Evolutionary conservation across 164 flowering plant genomes (phyloP).

Genomic region (Saururus chinensis): DNA sequence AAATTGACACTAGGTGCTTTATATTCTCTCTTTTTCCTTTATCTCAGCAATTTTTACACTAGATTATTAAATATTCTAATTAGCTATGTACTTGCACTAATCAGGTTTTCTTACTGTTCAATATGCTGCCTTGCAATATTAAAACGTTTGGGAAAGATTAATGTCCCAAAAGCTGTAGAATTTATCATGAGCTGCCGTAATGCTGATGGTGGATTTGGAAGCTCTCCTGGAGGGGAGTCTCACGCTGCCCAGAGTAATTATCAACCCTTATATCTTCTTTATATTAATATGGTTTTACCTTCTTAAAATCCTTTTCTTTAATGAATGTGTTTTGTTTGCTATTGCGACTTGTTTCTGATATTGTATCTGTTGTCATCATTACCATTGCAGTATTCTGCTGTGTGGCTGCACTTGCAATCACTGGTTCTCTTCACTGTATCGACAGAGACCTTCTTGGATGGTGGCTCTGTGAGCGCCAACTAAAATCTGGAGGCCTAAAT

Average conservation of each 20-base stretch:
- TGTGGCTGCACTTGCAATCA: conserved; percentile 83
- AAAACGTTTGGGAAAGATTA: conserved; percentile 52
- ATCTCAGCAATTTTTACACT: too few species aligned
- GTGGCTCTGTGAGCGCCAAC: conserved; percentile 96
- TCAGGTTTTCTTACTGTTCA: conserved; percentile 85
- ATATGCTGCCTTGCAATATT: conserved; percentile 65
- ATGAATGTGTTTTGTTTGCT: too few species aligned
- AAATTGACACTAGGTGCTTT: too few species aligned
- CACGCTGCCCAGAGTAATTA: conserved; percentile 97
- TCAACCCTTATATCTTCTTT: too few species aligned
- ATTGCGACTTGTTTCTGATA: too few species aligned
- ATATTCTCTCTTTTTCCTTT: too few species aligned
- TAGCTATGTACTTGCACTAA: too few species aligned
- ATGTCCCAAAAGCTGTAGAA: conserved; percentile 74
- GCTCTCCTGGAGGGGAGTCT: conserved; percentile 93
- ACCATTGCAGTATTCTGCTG: conserved; percentile 87
- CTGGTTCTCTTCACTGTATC: conserved; percentile 64
- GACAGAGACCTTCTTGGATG: conserved; percentile 92
- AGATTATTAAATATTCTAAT: too few species aligned
- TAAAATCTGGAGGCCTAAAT: conserved; percentile 81
- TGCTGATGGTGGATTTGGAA: conserved; percentile 93
- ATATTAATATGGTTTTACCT: not conserved
- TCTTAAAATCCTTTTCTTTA: too few species aligned
- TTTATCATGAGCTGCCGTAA: conserved; percentile 91
- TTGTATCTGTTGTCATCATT: too few species aligned